These are phyloP conservation scores for Penicillium salamii DNA, from an alignment of 495 filamentous ascomycete genomes.

Conservation along the genomic window DNA sequence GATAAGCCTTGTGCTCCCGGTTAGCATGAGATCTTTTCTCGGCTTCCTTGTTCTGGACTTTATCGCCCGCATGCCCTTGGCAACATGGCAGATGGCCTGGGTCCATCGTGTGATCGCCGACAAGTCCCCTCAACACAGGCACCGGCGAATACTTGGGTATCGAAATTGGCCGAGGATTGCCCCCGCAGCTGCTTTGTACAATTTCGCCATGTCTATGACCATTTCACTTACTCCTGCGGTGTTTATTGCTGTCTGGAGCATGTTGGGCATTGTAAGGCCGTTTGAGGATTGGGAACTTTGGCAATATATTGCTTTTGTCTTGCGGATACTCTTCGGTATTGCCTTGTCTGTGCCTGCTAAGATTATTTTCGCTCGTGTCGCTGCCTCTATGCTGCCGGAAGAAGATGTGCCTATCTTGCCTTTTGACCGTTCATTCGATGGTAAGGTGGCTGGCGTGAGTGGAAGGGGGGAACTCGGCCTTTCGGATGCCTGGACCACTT, in stretches of 20 bases:
- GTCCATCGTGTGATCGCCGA: neutral
- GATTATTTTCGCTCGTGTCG: conserved; percentile 44
- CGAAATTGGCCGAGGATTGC: neutral
- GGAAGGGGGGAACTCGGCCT: neutral
- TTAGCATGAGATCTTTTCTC: neutral
- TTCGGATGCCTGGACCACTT: neutral
- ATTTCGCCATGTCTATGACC: neutral
- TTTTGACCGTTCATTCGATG: conserved; percentile 50
- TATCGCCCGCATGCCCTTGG: neutral
- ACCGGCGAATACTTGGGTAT: neutral
- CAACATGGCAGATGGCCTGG: conserved; percentile 2
- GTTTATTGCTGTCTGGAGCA: neutral
- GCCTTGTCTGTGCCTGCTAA: conserved; percentile 35
- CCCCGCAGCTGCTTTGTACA: neutral
- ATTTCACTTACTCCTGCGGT: neutral
- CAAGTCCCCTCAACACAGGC: neutral
- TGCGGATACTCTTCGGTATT: too few species aligned
- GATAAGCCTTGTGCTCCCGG: neutral
- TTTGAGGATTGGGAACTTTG: neutral
- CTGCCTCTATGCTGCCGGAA: conserved; percentile 48
- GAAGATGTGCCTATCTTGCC: conserved; percentile 48
- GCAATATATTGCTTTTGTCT: neutral
- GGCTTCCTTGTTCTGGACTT: neutral
- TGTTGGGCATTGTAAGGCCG: too few species aligned
- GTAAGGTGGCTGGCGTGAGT: conserved; percentile 24